phyloP scores from a whole-genome alignment of 305 asterid genomes.

The Fraxinus ornus region DNA sequence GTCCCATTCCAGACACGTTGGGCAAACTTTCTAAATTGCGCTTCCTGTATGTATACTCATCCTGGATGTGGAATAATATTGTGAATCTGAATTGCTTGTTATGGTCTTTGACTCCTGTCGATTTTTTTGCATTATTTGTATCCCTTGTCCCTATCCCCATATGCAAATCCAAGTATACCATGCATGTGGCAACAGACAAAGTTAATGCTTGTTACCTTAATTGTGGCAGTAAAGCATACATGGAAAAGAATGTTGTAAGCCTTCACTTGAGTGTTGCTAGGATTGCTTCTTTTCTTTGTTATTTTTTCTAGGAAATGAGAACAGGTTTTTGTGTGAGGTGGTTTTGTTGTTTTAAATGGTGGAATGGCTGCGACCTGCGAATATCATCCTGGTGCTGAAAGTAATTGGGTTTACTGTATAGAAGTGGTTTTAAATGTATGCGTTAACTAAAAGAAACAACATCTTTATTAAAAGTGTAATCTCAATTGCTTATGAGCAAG shows the following conservation, averaged over 20 bases:
- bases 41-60: conserved; percentile 14
- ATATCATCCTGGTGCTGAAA: neutral
- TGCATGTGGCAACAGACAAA: neutral
- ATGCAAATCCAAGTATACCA: neutral
- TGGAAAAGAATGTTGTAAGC: neutral
- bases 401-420: neutral
- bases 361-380: neutral
- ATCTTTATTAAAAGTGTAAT: neutral
- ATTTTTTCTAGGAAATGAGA: neutral
- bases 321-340: neutral
- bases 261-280: neutral
- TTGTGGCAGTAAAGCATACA: neutral
- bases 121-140: neutral
- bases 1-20: conserved; percentile 41
- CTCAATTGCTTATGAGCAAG: neutral
- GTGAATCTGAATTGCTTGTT: neutral
- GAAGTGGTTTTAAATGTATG: neutral
- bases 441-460: neutral
- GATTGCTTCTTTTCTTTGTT: neutral
- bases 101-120: neutral
- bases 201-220: neutral
- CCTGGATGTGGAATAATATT: neutral
- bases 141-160: neutral
- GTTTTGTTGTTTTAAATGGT: neutral
- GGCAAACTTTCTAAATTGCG: conserved; percentile 17